Conservation (phyloP, 2,329 filamentous ascomycete species). For the Fusarium burgessii region DNA sequence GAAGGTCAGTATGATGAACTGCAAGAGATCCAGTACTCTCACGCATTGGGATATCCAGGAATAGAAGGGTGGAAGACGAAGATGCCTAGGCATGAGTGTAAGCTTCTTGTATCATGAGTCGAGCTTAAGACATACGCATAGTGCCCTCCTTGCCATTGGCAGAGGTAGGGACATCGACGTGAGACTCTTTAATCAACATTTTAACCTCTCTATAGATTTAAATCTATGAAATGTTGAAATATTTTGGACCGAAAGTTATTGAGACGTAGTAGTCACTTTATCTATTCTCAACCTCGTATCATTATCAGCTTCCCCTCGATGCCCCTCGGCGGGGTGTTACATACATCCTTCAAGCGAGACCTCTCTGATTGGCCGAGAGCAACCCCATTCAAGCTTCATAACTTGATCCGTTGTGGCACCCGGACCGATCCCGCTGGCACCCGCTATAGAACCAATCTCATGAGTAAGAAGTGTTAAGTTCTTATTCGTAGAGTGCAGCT, state of each 20-base stretch:
- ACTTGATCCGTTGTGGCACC: slow-evolving; percentile 19
- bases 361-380: slow-evolving; percentile 26
- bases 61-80: slow-evolving; percentile 90
- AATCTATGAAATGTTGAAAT: neutral
- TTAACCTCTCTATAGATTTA: slow-evolving; percentile 1
- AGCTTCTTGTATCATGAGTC: slow-evolving; percentile 22
- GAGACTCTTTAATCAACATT: slow-evolving; percentile 68
- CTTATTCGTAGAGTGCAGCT: neutral
- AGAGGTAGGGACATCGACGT: slow-evolving; percentile 62
- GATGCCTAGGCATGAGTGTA: slow-evolving; percentile 69
- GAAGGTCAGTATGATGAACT: slow-evolving; percentile 6
- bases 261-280: slow-evolving; percentile 4
- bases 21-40: slow-evolving; percentile 48
- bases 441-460: neutral
- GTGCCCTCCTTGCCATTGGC: slow-evolving; percentile 66
- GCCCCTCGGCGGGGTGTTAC: slow-evolving; percentile 39
- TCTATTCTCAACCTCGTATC: slow-evolving; percentile 23
- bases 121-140: slow-evolving; percentile 59
- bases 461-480: neutral
- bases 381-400: slow-evolving; percentile 28
- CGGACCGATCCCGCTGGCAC: slow-evolving; percentile 28
- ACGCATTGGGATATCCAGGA: slow-evolving; percentile 87
- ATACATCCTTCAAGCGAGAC: slow-evolving; percentile 12
- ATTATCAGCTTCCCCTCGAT: slow-evolving; percentile 32
- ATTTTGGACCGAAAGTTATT: neutral